Conservation (phyloP, 73 alveolate genomes). For the Uronychia setigera region DNA sequence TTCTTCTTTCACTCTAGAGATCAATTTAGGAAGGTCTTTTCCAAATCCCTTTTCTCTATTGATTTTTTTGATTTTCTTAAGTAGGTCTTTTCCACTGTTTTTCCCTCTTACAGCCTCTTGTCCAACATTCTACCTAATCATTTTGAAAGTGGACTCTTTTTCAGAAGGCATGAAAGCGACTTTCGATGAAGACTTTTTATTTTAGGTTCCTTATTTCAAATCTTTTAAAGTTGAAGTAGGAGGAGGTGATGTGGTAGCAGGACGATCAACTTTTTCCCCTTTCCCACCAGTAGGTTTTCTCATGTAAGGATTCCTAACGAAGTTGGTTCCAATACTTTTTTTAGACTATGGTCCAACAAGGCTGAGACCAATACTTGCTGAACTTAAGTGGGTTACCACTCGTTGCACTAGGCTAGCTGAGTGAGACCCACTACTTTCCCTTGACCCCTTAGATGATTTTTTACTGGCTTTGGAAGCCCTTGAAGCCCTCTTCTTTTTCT, state of each 20-base stretch:
- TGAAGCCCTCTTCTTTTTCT: background rate
- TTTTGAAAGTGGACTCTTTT: no score
- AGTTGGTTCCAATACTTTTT: background rate
- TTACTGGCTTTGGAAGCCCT: background rate
- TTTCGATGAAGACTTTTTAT: no score
- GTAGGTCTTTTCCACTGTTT: background rate
- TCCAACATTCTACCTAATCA: no score
- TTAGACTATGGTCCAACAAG: background rate
- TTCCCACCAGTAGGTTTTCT: no score
- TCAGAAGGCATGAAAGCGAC: no score
- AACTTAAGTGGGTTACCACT: background rate
- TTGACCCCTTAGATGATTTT: background rate
- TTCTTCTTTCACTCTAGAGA: background rate
- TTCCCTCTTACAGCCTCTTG: no score
- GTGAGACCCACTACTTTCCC: background rate
- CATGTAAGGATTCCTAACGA: background rate
- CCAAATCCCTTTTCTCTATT: background rate
- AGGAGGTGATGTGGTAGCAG: no score
- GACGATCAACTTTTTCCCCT: no score
- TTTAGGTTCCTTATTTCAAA: no score
- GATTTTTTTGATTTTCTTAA: background rate
- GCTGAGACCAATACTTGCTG: background rate
- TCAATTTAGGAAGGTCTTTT: background rate
- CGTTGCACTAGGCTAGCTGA: background rate
- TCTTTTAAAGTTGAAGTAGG: no score